Evolutionary conservation across 2,329 filamentous ascomycete species (phyloP), one percentile per base, ranked within the genome.

Genomic region (Leptographium wingfieldii): DNA sequence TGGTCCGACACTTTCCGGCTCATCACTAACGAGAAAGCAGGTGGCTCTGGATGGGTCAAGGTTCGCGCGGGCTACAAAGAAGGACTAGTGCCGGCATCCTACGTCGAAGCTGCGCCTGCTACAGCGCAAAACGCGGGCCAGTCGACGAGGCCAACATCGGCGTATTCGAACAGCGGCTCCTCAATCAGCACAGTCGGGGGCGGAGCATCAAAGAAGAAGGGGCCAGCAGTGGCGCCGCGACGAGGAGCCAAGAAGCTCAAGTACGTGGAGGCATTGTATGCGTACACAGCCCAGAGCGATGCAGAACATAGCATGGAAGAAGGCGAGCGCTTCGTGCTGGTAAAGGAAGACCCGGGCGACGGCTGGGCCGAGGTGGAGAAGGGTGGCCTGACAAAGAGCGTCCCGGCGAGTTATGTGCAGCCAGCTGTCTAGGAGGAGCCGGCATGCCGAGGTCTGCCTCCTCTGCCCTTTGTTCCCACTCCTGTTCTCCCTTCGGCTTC

Each of bases 281-380:
- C 94, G 57, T 99, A 99, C 71, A 79, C 85, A 57, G 90, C 92
- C 22, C 86, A 90, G 67, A 91, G 85, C 65, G 90, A 95, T 6
- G 82, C 84, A 9, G 94, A 99, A 73, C 91, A 92, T 72, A 90
- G 80, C 68, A 99, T 99, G 90, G 71, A 72, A 0, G 92, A 95
- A 72, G 94, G 94, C 0, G 94, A 99, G 73, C 82, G 85, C 57
- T 95, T 99, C 68, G 91, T 99, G 48, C 77, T 99, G 38, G 84
- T 96, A 63, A 91, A 86, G 67, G 85, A 89, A 60, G 92, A 97
- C 69, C 81, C 85, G 0, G 94, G 94, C 1, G 94, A 97, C 74
- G 94, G 94, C 0, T 99, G 94, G 94, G 90, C 86, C 33, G 94
- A 97, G 75, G 94, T 99, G 22, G 94, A 97, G 76, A 91, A 90